Base-by-base conservation (phyloP, 495 filamentous ascomycete genomes). In the Penicillium odoratum region DNA sequence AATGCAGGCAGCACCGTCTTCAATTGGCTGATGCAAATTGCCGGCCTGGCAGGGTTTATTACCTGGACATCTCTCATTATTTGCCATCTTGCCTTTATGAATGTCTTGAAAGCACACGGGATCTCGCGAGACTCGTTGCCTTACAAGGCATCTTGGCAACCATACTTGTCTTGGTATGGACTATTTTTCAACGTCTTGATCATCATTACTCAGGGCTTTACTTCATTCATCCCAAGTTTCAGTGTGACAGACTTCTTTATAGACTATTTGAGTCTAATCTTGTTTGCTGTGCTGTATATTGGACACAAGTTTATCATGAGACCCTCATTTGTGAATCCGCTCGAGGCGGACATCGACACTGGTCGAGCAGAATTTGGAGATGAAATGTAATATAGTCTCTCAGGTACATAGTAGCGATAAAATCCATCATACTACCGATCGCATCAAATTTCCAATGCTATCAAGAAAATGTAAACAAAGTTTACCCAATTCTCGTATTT, bases 171-270 rank as follows among this genome's bases (percentile, higher is more conserved):
- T 11, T 84, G 74, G 70, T 83, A 82, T 61, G 87, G 85, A 6
- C 74, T 89, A 16, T 80, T 84, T 59, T 88, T 88, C 75, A 85
- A 80, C 71, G 58, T 81, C 28, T 68, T 90, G 47, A 85, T 90
- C 59, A 81, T 83, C 47, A 42, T 91, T 8, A 88, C 86, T 3
- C 85, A 89, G 66, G 87, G 87, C 5, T 91, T 91, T 67, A 87
- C 82, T 5, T 72, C 80, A 4, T 91, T 88, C 69, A 84, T 90
- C 42, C 78, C 79, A 0, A 56, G 50, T 4, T 91, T 88, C 83
- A 68, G 68, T 53, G 77, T 79, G 11, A 71, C 73, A 60, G 67
- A 74, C 21, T 88, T 88, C 59, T 87, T 88, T 51, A 80, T 82
- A 7, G 75, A 79, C 6, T 88, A 88, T 55, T 73, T 87, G 53